Percentiles rank a stretch among this genome's conserved stretches.
Evolutionary conservation across 345 rosid species (phyloP).

Genomic region (Dipteronia dyeriana): DNA sequence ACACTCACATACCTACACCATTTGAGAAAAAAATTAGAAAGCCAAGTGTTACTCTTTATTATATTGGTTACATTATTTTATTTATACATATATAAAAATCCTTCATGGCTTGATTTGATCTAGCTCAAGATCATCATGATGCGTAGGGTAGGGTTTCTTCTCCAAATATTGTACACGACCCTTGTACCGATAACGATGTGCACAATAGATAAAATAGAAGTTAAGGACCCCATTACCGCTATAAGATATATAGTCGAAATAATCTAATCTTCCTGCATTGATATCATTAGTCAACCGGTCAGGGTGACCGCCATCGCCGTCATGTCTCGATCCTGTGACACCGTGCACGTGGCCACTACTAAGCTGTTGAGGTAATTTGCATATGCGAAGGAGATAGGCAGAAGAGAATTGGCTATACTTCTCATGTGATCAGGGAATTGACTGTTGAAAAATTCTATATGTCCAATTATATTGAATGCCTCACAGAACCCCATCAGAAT

Average conservation of each 20-base stretch:
- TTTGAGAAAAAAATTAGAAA: too few relatives aligned
- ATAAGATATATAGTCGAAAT: conserved; percentile 51
- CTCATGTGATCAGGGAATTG: conserved; percentile 68
- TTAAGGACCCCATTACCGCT: conserved; percentile 50
- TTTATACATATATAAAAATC: too few relatives aligned
- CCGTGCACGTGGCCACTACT: conserved; percentile 41
- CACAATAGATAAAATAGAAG: conserved; percentile 49
- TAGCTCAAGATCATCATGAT: conserved; percentile 19
- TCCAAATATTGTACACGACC: conserved; percentile 13
- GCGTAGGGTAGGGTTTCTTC: background rate
- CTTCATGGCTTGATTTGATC: conserved; percentile 12
- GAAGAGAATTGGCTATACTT: conserved; percentile 10
- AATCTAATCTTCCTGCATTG: conserved; percentile 47
- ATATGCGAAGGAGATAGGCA: conserved; percentile 41
- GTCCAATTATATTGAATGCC: conserved; percentile 60
- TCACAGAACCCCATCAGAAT: conserved; percentile 55
- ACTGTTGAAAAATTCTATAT: conserved; percentile 59
- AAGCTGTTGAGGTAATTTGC: conserved; percentile 44
- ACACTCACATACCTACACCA: too few relatives aligned
- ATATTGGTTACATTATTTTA: too few relatives aligned
- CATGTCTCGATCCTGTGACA: conserved; percentile 32
- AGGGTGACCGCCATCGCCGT: conserved; percentile 22
- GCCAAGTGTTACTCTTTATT: too few relatives aligned
- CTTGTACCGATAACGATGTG: conserved; percentile 48
- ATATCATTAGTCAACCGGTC: conserved; percentile 43